phyloP scores from a whole-genome alignment of 129 eudicot species.

The Artemisia argyi region DNA sequence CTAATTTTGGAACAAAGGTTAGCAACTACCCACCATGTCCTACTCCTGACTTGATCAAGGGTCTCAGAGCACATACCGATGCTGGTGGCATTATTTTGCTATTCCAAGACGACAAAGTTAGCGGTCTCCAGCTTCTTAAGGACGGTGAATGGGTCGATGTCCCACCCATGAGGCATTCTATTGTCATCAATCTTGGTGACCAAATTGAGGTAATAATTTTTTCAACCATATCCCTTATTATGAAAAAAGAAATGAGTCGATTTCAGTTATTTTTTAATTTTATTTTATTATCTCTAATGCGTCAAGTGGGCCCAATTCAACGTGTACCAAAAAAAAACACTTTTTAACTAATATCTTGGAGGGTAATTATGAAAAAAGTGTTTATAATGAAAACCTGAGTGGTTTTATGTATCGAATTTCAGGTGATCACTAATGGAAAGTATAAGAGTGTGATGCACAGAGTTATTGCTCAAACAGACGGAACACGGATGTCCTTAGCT shows the following conservation, averaged over 20 bases:
- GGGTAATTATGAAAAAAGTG: not conserved
- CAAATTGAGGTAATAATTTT: slow-evolving; percentile 52
- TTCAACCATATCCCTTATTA: not conserved
- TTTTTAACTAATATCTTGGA: too few relatives aligned
- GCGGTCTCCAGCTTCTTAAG: slow-evolving; percentile 79
- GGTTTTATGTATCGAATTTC: slow-evolving; percentile 19
- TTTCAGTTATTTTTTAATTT: not conserved
- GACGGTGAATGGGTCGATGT: slow-evolving; percentile 74
- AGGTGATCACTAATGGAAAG: slow-evolving; percentile 74
- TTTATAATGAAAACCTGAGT: slow-evolving; percentile 1
- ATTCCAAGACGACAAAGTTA: slow-evolving; percentile 74
- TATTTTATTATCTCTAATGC: too few relatives aligned
- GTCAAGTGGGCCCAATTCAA: too few relatives aligned
- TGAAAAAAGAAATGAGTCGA: not conserved
- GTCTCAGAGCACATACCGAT: slow-evolving; percentile 75
- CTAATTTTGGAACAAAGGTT: slow-evolving; percentile 75
- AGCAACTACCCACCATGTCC: slow-evolving; percentile 86
- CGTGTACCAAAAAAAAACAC: too few relatives aligned
- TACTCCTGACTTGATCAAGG: slow-evolving; percentile 74
- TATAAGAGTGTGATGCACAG: slow-evolving; percentile 82
- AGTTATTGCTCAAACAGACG: slow-evolving; percentile 71
- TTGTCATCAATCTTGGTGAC: slow-evolving; percentile 73
- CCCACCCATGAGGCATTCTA: slow-evolving; percentile 79
- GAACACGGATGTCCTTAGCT: slow-evolving; percentile 68
- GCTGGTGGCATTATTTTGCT: slow-evolving; percentile 79